Evolutionary conservation across 2,329 filamentous ascomycete species (phyloP).

Genomic region (Cercospora sp.): DNA sequence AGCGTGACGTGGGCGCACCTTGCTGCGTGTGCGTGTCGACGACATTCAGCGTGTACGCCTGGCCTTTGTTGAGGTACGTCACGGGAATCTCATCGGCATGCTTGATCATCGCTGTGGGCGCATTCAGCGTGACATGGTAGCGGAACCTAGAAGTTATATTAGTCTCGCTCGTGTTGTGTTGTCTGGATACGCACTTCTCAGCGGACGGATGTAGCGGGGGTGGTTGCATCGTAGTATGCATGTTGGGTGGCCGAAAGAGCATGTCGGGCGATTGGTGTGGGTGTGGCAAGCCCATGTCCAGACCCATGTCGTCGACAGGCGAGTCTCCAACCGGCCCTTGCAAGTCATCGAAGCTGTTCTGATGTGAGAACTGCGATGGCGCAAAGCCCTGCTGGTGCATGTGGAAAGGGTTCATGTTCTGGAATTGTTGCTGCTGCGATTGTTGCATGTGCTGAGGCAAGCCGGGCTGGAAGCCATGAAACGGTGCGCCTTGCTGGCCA

Average conservation of each 20-base stretch:
- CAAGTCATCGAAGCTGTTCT: slow-evolving; percentile 73
- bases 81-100: slow-evolving; percentile 86
- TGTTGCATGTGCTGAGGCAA: slow-evolving; percentile 58
- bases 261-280: slow-evolving; percentile 62
- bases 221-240: slow-evolving; percentile 50
- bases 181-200: slow-evolving; percentile 49
- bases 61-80: slow-evolving; percentile 97
- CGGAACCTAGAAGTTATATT: slow-evolving; percentile 62
- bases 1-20: slow-evolving; percentile 62
- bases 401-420: slow-evolving; percentile 70
- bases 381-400: slow-evolving; percentile 62
- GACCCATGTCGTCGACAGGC: slow-evolving; percentile 58
- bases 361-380: slow-evolving; percentile 77
- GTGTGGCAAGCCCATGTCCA: slow-evolving; percentile 59
- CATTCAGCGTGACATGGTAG: slow-evolving; percentile 85
- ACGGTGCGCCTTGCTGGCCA: slow-evolving; percentile 58
- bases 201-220: slow-evolving; percentile 42
- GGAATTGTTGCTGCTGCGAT: slow-evolving; percentile 48
- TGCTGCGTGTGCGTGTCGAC: slow-evolving; percentile 70
- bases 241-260: slow-evolving; percentile 54
- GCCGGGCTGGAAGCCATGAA: slow-evolving; percentile 65
- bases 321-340: slow-evolving; percentile 67
- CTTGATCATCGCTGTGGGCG: slow-evolving; percentile 94
- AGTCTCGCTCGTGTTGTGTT: slow-evolving; percentile 21
- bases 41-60: slow-evolving; percentile 85